A percentile compares a stretch with the other conserved stretches of the same genome.
Evolutionary conservation across 1,139 yeast species (phyloP).

Genomic region (Suhomyces chickasaworum): DNA sequence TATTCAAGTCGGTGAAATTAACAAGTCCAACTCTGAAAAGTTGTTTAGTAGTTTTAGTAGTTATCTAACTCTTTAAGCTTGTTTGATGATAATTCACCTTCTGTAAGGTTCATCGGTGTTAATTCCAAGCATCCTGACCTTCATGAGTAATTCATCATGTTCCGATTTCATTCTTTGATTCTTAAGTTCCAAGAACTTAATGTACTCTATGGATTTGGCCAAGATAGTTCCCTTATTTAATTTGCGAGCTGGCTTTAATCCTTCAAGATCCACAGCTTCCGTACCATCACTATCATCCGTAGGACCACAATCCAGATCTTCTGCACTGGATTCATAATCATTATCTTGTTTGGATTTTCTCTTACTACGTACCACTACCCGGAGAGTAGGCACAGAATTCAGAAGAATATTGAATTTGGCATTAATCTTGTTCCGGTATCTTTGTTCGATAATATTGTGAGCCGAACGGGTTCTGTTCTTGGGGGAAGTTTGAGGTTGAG

Average conservation of each 20-base stretch:
- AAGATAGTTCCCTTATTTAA: constrained; percentile 48
- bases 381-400: constrained; percentile 44
- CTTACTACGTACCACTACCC: constrained; percentile 32
- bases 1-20: too few relatives aligned
- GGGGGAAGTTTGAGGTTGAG: constrained; percentile 5
- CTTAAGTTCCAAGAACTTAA: constrained; percentile 44
- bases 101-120: constrained; percentile 16
- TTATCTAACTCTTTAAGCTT: too few relatives aligned
- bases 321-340: constrained; percentile 19
- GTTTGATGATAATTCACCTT: too few relatives aligned
- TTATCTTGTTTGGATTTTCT: constrained; percentile 16
- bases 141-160: constrained; percentile 32
- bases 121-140: constrained; percentile 32
- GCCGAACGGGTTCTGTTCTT: constrained; percentile 31
- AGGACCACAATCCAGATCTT: constrained; percentile 15
- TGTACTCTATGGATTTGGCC: constrained; percentile 48
- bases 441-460: constrained; percentile 49
- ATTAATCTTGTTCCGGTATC: constrained; percentile 49
- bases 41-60: too few relatives aligned
- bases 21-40: too few relatives aligned
- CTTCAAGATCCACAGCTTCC: constrained; percentile 36
- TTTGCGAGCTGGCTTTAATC: constrained; percentile 48
- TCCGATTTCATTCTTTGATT: constrained; percentile 39
- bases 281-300: constrained; percentile 19
- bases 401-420: constrained; percentile 46